A percentile compares a stretch with the other conserved stretches of the same genome.
Evolutionary conservation across 108 stramenopile species (phyloP).

Genomic region (Pseudonitzschia multiseries): DNA sequence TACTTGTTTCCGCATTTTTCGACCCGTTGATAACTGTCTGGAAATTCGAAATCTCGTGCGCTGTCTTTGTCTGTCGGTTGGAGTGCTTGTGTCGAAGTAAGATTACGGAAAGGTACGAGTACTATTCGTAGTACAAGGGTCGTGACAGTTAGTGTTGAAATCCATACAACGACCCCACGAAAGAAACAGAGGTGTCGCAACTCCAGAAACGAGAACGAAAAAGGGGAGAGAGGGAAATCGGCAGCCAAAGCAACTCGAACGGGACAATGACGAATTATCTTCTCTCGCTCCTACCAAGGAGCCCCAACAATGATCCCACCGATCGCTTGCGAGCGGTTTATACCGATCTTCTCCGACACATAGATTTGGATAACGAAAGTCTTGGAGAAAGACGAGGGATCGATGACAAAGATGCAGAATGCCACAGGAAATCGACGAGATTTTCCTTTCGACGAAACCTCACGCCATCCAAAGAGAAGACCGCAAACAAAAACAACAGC

Average conservation of each 20-base stretch:
- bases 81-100: too few relatives aligned
- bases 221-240: not conserved
- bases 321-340: conserved; percentile 22
- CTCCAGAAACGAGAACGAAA: not conserved
- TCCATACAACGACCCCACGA: not conserved
- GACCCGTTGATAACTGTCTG: too few relatives aligned
- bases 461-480: conserved; percentile 10
- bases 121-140: too few relatives aligned
- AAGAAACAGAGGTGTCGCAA: not conserved
- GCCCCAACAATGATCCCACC: not conserved
- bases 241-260: not conserved
- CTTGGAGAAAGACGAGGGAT: conserved; percentile 27
- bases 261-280: not conserved
- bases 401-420: conserved; percentile 22
- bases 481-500: not conserved
- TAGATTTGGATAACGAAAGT: conserved; percentile 29
- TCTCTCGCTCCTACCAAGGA: not conserved
- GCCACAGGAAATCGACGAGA: conserved; percentile 26
- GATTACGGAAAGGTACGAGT: too few relatives aligned
- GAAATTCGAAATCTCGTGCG: too few relatives aligned
- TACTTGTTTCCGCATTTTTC: too few relatives aligned
- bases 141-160: too few relatives aligned
- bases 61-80: too few relatives aligned
- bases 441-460: conserved; percentile 33
- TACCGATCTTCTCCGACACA: conserved; percentile 35